phyloP scores from a whole-genome alignment of 805 yeast species.

The Pichia scutulata region DNA sequence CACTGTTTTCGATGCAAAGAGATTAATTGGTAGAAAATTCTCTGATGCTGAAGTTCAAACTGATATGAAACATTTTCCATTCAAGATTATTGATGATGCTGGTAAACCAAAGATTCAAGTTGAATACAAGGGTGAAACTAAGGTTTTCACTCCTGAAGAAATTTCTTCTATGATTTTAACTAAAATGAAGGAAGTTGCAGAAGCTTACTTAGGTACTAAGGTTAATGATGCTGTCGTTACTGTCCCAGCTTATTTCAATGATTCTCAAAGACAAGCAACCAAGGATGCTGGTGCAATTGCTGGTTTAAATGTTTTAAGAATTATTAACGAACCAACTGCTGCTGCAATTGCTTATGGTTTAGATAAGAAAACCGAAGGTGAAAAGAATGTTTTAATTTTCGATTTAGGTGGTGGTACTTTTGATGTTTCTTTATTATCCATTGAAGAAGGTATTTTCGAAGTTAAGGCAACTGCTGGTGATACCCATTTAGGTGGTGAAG shows the following conservation, averaged over 20 bases:
- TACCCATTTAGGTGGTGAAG: slow-evolving; percentile 83
- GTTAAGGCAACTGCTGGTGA: slow-evolving; percentile 80
- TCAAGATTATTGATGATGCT: slow-evolving; percentile 69
- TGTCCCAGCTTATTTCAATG: slow-evolving; percentile 81
- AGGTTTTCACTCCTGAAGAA: slow-evolving; percentile 89
- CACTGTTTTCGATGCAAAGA: slow-evolving; percentile 88
- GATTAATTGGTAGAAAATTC: slow-evolving; percentile 86
- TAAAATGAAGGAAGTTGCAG: slow-evolving; percentile 62
- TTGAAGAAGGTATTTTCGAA: slow-evolving; percentile 75
- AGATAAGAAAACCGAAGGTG: slow-evolving; percentile 41
- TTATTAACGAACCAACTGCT: slow-evolving; percentile 79
- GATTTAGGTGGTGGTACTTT: slow-evolving; percentile 86
- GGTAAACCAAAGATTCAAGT: slow-evolving; percentile 89
- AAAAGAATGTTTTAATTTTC: slow-evolving; percentile 51
- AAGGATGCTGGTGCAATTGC: slow-evolving; percentile 68
- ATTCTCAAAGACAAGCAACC: slow-evolving; percentile 78
- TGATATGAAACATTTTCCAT: slow-evolving; percentile 87
- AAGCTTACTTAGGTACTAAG: slow-evolving; percentile 42
- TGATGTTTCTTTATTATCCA: slow-evolving; percentile 70
- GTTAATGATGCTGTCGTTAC: slow-evolving; percentile 73
- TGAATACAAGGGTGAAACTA: slow-evolving; percentile 90
- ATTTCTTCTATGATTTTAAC: slow-evolving; percentile 79
- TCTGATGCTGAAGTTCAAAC: slow-evolving; percentile 79
- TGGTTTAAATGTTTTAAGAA: slow-evolving; percentile 70
- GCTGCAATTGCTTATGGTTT: slow-evolving; percentile 80